Base-by-base conservation (phyloP, 2,329 filamentous ascomycete species). In the Ophiostoma fasciatum region DNA sequence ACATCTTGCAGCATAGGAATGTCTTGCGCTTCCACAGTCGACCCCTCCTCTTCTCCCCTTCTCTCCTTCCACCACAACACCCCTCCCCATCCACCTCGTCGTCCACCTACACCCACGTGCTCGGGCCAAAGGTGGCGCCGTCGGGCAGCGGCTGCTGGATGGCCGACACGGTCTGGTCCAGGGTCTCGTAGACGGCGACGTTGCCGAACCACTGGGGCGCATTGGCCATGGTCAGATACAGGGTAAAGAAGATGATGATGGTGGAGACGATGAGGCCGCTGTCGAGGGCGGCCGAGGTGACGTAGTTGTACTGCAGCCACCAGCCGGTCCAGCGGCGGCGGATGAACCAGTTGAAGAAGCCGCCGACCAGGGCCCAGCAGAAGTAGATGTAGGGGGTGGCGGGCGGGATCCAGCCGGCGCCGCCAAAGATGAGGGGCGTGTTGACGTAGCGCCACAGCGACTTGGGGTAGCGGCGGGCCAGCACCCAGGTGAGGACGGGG, bases 301-400 rank as follows among this genome's bases (percentile, higher is more conserved):
- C 66, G 52, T 83, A 84, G 59, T 84, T 83, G 59, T 82, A 84
- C 53, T 77, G 73, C 53, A 78, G 61, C 79, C 79, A 84, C 79
- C 78, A 83, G 23, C 74, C 78, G 4, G 65, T 69, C 56, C 68
- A 78, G 42, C 69, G 65, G 39, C 74, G 64, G 50, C 71, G 70
- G 50, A 83, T 68, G 46, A 64, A 72, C 47, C 68, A 77, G 55
- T 82, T 81, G 60, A 83, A 83, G 25, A 76, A 44, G 32, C 69
- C 65, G 8, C 79, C 79, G 7, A 79, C 71, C 19, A 72, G 51
- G 4, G 71, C 77, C 79, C 79, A 83, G 48, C 70, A 70, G 27
- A 80, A 68, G 49, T 82, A 84, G 44, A 73, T 82, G 44, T 79
- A 71, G 0, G 75, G 70, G 0, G 75, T 80, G 0, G 79, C 79